phyloP scores from a whole-genome alignment of 176 grass and related monocot genomes.

The Tillandsia leiboldiana region DNA sequence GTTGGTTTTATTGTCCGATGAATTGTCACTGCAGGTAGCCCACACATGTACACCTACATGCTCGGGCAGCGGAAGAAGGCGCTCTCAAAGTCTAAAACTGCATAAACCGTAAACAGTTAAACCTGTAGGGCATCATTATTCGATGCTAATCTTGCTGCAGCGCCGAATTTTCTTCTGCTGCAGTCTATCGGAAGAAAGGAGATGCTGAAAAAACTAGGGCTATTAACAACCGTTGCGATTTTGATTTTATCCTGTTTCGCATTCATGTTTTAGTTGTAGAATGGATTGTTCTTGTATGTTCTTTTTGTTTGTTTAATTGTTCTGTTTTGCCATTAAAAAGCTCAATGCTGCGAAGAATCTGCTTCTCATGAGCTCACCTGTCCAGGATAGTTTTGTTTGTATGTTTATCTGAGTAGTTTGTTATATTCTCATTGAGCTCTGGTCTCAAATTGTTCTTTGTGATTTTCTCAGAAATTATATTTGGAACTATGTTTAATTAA shows the following conservation, averaged over 20 bases:
- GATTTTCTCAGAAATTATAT: too few species aligned
- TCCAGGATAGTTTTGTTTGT: too few species aligned
- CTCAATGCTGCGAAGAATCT: too few species aligned
- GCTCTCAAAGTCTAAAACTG: conserved; percentile 37
- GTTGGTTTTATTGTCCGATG: background rate
- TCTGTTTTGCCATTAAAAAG: too few species aligned
- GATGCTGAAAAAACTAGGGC: background rate
- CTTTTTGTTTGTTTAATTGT: too few species aligned
- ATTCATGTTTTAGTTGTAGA: background rate
- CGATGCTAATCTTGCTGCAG: conserved; percentile 2
- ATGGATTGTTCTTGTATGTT: background rate
- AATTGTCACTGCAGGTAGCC: conserved; percentile 27
- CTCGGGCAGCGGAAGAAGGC: conserved; percentile 47
- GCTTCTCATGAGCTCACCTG: too few species aligned
- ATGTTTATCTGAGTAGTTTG: too few species aligned
- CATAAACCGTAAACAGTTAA: conserved; percentile 10
- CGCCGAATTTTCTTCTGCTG: conserved; percentile 1
- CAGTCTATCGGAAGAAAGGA: background rate
- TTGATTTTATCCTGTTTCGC: background rate
- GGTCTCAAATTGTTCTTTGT: too few species aligned
- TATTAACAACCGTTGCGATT: background rate
- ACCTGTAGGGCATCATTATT: conserved; percentile 1
- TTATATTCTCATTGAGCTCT: too few species aligned
- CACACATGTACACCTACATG: conserved; percentile 49
- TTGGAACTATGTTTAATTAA: too few species aligned